Evolutionary conservation across 2,329 filamentous ascomycete genomes (phyloP).

Genomic region (Pyricularia pennisetigena): DNA sequence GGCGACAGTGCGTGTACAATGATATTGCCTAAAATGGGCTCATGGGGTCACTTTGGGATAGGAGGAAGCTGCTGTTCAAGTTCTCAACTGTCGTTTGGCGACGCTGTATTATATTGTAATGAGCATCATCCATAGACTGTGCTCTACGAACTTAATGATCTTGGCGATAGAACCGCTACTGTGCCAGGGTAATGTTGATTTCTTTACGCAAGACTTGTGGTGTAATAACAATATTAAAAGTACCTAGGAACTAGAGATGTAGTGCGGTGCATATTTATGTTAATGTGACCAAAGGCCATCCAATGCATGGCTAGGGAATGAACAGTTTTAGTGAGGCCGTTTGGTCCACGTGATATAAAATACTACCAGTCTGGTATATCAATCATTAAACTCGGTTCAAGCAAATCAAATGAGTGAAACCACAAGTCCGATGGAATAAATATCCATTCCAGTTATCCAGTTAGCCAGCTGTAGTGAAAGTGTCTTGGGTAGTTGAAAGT

Average conservation of each 20-base stretch:
- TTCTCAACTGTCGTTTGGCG: neutral
- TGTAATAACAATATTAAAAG: too few species aligned
- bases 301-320: too few species aligned
- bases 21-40: neutral
- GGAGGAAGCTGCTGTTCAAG: neutral
- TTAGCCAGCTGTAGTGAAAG: neutral
- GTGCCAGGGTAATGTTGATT: neutral
- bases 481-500: neutral
- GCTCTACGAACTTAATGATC: slow-evolving; percentile 1
- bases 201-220: too few species aligned
- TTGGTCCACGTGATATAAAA: too few species aligned
- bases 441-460: too few species aligned
- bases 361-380: too few species aligned
- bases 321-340: too few species aligned
- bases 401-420: too few species aligned
- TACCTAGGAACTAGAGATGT: too few species aligned
- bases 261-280: too few species aligned
- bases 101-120: slow-evolving; percentile 7
- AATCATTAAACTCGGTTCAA: too few species aligned
- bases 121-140: slow-evolving; percentile 12
- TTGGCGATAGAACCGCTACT: neutral
- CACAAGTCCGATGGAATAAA: neutral
- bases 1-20: neutral
- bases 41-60: neutral
- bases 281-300: too few species aligned